These are phyloP conservation scores for Tylopilus balloui DNA, from an alignment of 768 basidiomycete genomes.

Conservation along the genomic window DNA sequence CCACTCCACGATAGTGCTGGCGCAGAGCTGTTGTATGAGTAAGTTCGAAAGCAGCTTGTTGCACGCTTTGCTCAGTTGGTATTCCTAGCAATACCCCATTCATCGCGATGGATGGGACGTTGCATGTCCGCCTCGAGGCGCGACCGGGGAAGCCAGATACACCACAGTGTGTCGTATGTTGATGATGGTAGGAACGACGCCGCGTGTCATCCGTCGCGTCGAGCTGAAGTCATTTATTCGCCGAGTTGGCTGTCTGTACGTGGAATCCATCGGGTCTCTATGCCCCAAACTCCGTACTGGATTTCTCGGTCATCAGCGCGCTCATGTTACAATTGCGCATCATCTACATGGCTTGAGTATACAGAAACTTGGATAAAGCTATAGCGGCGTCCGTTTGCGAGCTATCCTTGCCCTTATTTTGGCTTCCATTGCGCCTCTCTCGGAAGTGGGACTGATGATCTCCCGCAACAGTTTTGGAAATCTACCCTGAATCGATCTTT, in stretches of 20 bases:
- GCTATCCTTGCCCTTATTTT: conserved; percentile 16
- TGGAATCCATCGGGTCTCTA: background rate
- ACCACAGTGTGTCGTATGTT: conserved; percentile 30
- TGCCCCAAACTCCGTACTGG: background rate
- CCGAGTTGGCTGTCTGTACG: background rate
- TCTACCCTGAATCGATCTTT: conserved; percentile 24
- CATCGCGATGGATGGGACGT: conserved; percentile 41
- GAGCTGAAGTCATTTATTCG: background rate
- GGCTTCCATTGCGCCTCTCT: conserved; percentile 17
- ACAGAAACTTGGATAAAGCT: conserved; percentile 1
- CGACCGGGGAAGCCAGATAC: conserved; percentile 35
- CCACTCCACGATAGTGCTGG: conserved; percentile 40
- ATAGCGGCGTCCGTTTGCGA: conserved; percentile 9
- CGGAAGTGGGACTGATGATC: conserved; percentile 17
- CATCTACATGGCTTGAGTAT: conserved; percentile 2
- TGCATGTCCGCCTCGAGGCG: conserved; percentile 46
- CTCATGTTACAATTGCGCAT: background rate
- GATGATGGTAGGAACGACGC: background rate
- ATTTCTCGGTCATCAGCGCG: background rate
- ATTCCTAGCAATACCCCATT: conserved; percentile 41
- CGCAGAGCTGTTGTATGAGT: conserved; percentile 51
- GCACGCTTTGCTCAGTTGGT: background rate
- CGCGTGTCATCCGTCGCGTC: background rate
- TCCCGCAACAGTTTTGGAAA: conserved; percentile 28
- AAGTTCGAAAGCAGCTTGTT: conserved; percentile 20